Evolutionary conservation across 495 filamentous ascomycete genomes (phyloP).

Genomic region (Penicillium goetzii): DNA sequence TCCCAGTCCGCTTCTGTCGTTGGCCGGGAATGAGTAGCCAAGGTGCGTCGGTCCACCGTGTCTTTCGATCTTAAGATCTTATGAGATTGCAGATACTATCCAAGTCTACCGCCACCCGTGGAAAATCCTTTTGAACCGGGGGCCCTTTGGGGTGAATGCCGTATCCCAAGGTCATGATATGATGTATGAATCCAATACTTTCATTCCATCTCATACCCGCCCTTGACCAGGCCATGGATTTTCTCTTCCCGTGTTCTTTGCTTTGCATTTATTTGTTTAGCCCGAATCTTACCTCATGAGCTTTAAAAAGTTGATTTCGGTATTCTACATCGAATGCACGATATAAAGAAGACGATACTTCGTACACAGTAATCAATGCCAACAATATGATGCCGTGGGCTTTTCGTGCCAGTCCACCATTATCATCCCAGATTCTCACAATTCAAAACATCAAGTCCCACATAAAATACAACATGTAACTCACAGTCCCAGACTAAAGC

Average conservation of each 20-base stretch:
- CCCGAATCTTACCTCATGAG: too few relatives aligned
- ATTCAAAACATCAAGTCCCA: not conserved
- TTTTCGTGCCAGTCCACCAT: not conserved
- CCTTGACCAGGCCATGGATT: too few relatives aligned
- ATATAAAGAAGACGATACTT: not conserved
- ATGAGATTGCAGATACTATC: too few relatives aligned
- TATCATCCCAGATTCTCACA: not conserved
- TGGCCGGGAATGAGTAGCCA: not conserved
- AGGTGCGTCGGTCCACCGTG: not conserved
- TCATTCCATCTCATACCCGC: too few relatives aligned
- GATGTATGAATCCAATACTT: too few relatives aligned
- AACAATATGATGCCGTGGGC: too few relatives aligned
- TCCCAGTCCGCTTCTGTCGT: not conserved
- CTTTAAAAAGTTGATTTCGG: not conserved
- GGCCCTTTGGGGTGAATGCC: too few relatives aligned
- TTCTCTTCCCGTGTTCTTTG: too few relatives aligned
- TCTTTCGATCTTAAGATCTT: not conserved
- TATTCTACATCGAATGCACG: not conserved
- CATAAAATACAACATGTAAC: not conserved
- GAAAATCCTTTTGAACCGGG: too few relatives aligned
- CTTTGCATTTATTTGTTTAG: too few relatives aligned
- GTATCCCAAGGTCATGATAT: too few relatives aligned
- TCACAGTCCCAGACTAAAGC: not conserved
- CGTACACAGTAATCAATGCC: not conserved
- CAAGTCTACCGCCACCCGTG: too few relatives aligned